Percentiles rank a stretch among this genome's conserved stretches.
These are phyloP conservation scores for Rubroboletus pulcherrimus DNA, from an alignment of 768 basidiomycete genomes.

Conservation along the genomic window DNA sequence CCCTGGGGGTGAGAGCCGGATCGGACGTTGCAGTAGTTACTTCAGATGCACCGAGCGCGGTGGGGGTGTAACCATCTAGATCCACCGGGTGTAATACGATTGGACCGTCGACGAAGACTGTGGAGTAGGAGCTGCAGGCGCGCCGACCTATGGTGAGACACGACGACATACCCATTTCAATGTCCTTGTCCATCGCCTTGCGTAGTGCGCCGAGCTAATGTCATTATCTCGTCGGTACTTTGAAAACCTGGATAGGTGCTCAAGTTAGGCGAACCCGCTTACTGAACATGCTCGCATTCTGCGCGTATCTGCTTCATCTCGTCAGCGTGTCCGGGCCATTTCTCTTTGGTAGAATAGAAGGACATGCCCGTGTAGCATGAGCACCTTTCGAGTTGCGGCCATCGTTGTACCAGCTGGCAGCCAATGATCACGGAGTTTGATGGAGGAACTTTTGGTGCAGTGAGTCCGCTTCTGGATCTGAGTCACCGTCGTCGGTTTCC, in stretches of 20 bases:
- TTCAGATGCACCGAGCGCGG: conserved; percentile 39
- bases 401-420: conserved; percentile 12
- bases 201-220: conserved; percentile 66
- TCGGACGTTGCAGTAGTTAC: conserved; percentile 35
- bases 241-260: neutral
- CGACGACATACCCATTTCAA: conserved; percentile 55
- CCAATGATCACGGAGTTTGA: neutral
- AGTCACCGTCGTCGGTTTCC: neutral
- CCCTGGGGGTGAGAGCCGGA: conserved; percentile 55
- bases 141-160: neutral
- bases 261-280: conserved; percentile 51
- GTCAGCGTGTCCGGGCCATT: neutral
- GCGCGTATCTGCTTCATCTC: conserved; percentile 50
- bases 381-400: conserved; percentile 32
- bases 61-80: conserved; percentile 33
- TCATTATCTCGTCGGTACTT: neutral
- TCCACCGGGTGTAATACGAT: conserved; percentile 65
- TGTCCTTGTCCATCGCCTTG: conserved; percentile 59
- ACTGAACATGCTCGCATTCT: conserved; percentile 67
- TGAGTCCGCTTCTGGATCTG: neutral
- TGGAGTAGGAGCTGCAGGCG: neutral
- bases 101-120: conserved; percentile 76
- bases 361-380: conserved; percentile 46
- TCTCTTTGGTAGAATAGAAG: neutral
- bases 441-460: neutral